Base-by-base conservation (phyloP, 2,329 filamentous ascomycete genomes). In the Fusarium palustre region DNA sequence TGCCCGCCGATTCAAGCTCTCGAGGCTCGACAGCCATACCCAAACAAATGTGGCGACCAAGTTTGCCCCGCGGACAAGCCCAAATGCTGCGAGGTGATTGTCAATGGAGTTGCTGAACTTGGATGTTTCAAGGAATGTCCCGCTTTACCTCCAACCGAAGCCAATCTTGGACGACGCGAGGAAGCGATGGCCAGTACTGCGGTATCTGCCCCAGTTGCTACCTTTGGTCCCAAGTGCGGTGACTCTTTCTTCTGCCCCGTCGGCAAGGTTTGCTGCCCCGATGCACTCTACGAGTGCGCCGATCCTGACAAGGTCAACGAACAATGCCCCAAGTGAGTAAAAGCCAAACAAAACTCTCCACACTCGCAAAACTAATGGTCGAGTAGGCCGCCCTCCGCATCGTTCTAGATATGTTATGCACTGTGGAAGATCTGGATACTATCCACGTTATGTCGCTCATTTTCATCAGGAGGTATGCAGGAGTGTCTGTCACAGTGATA, bases 171-270 rank as follows among this genome's bases (percentile, higher is more conserved):
- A 13, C 34, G 20, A 7, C 49, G 25, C 49, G 49, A 52, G 13
- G 16, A 41, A 25, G n/a, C 34, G 3, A 7, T 28, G 13, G n/a
- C 7, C 12, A 31, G 25, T 10, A 22, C 7, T 24, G 49, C 12
- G 11, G 34, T 15, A 20, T 41, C 36, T 5, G 34, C 48, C n/a
- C n/a, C 49, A 4, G 7, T 52, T 41, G 34, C 18, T 20, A 24
- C 49, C 15, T 52, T 52, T 22, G 49, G 49, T 7, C 49, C 49
- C 4, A 52, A 41, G n/a, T 52, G 49, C 25, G 49, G 49, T 31
- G 49, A 52, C 36, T 52, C 49, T n/a, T 52, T 41, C 11, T 52
- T 52, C 49, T 52, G 49, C 11, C 49, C 49, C 7, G 36, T 52
- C 15, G 49, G 36, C 34, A n/a, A 52, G 13, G 36, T 52, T 10